A percentile compares a stretch with the other conserved stretches of the same genome.
phyloP scores from a whole-genome alignment of 176 grass and related monocot genomes.

The Zea luxurians region DNA sequence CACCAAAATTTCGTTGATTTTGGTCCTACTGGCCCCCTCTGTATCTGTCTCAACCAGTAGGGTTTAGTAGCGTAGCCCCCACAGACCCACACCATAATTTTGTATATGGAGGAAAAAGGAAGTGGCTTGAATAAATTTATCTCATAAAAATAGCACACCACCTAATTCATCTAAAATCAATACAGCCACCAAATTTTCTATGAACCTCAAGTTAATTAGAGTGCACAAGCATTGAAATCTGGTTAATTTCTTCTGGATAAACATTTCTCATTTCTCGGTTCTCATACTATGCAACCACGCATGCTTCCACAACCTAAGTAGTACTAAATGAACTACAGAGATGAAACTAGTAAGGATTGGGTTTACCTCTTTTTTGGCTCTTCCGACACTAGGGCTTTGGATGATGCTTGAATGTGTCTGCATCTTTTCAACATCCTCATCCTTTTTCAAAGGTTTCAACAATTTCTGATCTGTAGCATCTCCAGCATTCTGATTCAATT shows the following conservation, averaged over 20 bases:
- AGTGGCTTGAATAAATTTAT: neutral
- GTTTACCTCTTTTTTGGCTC: slow-evolving; percentile 41
- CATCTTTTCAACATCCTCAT: neutral
- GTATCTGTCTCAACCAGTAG: too few species aligned
- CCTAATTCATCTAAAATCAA: neutral
- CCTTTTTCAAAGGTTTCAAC: neutral
- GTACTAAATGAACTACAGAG: neutral
- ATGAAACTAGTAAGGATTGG: neutral
- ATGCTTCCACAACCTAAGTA: slow-evolving; percentile 8
- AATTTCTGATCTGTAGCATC: slow-evolving; percentile 21
- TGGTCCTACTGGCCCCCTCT: too few species aligned
- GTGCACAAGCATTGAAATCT: neutral
- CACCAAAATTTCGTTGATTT: too few species aligned
- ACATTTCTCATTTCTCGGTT: neutral
- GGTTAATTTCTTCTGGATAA: neutral
- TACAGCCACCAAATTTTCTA: neutral
- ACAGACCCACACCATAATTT: neutral
- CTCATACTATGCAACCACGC: neutral
- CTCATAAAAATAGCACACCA: neutral
- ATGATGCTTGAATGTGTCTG: slow-evolving; percentile 17
- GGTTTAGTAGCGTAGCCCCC: neutral
- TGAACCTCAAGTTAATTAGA: neutral
- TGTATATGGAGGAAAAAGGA: neutral
- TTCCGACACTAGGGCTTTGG: slow-evolving; percentile 20
- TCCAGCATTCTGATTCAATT: slow-evolving; percentile 18